Percentiles rank a stretch among this genome's conserved stretches.
phyloP scores from a whole-genome alignment of 192 early-diverging fungal genomes.

The Pecoramyces ruminantium region DNA sequence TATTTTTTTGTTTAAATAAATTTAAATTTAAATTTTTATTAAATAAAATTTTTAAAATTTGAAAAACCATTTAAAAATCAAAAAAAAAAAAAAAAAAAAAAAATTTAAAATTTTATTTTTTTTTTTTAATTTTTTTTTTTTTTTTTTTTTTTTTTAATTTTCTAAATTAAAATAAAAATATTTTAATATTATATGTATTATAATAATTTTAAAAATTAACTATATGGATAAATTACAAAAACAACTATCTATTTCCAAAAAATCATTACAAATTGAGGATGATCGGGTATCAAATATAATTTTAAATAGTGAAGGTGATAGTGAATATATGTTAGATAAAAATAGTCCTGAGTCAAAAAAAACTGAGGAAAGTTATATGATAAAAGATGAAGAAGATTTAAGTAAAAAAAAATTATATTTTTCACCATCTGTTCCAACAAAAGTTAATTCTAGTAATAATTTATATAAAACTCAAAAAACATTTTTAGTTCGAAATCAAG shows the following conservation, averaged over 20 bases:
- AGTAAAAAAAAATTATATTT: not conserved
- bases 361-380: not conserved
- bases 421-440: not conserved
- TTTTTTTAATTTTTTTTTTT: no score
- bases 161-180: no score
- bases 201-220: no score
- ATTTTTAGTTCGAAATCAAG: not conserved
- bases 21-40: no score
- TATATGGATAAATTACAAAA: not conserved
- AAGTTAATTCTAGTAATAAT: not conserved
- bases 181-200: no score
- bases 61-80: no score
- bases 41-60: no score
- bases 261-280: not conserved
- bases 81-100: no score
- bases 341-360: not conserved
- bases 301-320: not conserved
- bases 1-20: no score
- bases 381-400: not conserved
- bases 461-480: not conserved
- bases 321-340: not conserved
- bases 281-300: not conserved
- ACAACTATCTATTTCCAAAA: not conserved
- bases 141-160: no score
- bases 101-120: no score